Percentiles rank a stretch among this genome's conserved stretches.
Evolutionary conservation across 139 green algal species (phyloP).

Genomic region (Asterochloris erici): DNA sequence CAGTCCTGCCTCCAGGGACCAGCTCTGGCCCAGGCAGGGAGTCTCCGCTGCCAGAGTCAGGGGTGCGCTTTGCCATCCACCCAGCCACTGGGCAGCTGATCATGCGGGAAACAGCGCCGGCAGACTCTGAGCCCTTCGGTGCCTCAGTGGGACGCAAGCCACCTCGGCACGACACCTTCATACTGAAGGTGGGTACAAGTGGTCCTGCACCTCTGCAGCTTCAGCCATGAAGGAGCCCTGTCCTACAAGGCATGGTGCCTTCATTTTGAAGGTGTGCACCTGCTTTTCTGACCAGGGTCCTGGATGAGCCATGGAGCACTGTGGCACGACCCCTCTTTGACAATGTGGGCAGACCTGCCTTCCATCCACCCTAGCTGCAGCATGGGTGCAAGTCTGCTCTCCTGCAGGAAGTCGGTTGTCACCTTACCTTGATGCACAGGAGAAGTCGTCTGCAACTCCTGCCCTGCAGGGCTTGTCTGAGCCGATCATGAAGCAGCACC

Average conservation of each 20-base stretch:
- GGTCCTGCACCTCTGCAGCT: too few relatives aligned
- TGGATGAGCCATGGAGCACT: too few relatives aligned
- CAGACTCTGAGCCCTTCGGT: not conserved
- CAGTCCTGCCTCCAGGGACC: too few relatives aligned
- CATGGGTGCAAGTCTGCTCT: too few relatives aligned
- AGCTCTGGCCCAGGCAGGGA: not conserved
- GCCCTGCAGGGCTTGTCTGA: not conserved
- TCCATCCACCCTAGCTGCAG: too few relatives aligned
- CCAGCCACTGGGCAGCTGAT: constrained; percentile 11
- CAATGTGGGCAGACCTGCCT: too few relatives aligned
- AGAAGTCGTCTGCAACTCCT: not conserved
- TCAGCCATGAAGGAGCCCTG: too few relatives aligned
- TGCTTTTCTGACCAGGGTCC: too few relatives aligned
- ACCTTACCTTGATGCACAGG: not conserved
- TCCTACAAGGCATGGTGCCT: too few relatives aligned
- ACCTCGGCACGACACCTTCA: not conserved
- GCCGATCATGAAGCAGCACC: not conserved
- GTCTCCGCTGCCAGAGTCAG: not conserved
- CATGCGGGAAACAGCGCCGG: not conserved
- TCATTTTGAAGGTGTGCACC: too few relatives aligned
- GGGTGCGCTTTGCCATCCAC: constrained; percentile 7
- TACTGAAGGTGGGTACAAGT: not conserved
- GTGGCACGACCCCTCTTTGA: too few relatives aligned
- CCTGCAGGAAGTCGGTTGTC: too few relatives aligned
- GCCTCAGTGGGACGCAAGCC: not conserved